phyloP scores from a whole-genome alignment of 2,329 filamentous ascomycete genomes.

The Pseudopyrenochaeta lycopersici region DNA sequence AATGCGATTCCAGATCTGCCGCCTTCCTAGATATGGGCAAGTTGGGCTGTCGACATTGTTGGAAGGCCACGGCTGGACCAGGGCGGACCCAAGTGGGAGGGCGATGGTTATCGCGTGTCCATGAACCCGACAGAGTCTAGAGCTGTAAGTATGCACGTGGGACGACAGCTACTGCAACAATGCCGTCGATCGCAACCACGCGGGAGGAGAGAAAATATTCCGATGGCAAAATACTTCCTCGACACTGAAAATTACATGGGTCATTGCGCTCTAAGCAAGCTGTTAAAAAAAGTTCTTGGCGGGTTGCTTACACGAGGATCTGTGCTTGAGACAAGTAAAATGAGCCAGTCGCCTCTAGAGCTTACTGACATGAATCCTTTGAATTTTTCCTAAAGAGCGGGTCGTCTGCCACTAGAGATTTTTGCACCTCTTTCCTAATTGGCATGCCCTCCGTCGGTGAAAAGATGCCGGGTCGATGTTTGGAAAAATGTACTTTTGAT shows the following conservation, averaged over 20 bases:
- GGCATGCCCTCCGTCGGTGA: no score
- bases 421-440: no score
- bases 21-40: background rate
- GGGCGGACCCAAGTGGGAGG: background rate
- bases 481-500: no score
- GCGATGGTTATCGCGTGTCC: background rate
- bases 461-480: no score
- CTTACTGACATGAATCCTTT: background rate
- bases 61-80: background rate
- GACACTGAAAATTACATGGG: background rate
- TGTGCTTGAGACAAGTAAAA: background rate
- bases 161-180: no score
- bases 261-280: background rate
- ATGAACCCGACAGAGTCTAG: no score
- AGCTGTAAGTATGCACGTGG: no score
- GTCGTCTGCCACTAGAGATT: no score
- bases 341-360: background rate
- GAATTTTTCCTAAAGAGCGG: background rate
- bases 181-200: no score
- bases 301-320: background rate
- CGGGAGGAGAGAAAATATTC: no score
- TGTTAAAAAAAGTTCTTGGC: background rate
- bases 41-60: background rate
- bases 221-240: background rate
- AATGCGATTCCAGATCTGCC: background rate